Evolutionary conservation across 371 early-diverging fungal species (phyloP), one percentile per base, ranked within the genome.

Genomic region (Mucor lusitanicus): DNA sequence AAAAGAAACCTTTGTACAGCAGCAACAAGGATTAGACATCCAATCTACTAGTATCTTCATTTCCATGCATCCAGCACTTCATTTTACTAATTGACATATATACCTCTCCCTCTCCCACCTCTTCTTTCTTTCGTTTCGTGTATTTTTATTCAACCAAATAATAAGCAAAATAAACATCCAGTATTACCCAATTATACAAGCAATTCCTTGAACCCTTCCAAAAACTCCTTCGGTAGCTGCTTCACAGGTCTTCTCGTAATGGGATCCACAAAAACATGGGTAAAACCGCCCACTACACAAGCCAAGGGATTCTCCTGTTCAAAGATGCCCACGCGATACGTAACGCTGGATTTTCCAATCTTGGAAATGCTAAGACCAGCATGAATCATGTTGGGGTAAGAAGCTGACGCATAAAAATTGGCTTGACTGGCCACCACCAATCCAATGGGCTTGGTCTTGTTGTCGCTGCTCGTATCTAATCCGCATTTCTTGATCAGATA

Each of bases 291-390:
- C 3, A 80, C 79, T 15, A 80, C 79, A 66, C 74, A 67, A 3
- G 83, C 83, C 53, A 69, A 48, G 12, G 68, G 37, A 12, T 68
- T 54, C 5, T 79, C 78, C 6, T 75, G 72, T 62, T 85, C 83
- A 66, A 88, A 89, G 46, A 89, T 83, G 8, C 89, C 89, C 1
- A 89, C 79, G 6, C 84, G 81, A 53, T 89, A 89, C 3, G 83
- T 81, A 28, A 89, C 84, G 55, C 85, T 83, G 3, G 87, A 83
- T 35, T 77, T 78, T 0, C 89, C 87, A 8, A 87, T 63, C 59
- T 85, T 86, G 28, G 77, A 70, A n/a, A 89, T 81, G 7, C 79
- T 63, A 19, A 88, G 64, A 0, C 89, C 88, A 9, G 85, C 87
- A 50, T 83, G 72, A 21, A 89, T 70, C 19, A 88, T 61, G 44